Percentiles rank a stretch among this genome's conserved stretches.
These are phyloP conservation scores for Fagopyrum esculentum DNA, from an alignment of 148 eudicot genomes.

Conservation along the genomic window DNA sequence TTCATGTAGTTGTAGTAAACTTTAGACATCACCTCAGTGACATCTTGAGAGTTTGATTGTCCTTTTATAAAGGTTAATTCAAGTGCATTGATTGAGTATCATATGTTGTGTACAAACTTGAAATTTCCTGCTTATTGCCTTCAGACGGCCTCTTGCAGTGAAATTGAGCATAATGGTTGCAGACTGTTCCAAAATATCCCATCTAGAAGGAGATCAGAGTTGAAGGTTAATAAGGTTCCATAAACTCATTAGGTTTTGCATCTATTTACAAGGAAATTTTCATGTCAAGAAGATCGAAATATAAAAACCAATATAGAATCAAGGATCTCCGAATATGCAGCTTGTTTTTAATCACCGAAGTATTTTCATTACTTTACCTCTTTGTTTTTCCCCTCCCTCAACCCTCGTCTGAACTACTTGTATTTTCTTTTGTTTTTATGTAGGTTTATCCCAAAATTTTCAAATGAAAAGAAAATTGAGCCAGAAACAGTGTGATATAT, in stretches of 20 bases:
- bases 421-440: neutral
- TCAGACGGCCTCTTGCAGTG: conserved; percentile 45
- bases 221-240: conserved; percentile 55
- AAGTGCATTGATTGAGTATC: neutral
- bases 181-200: conserved; percentile 69
- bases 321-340: too few relatives aligned
- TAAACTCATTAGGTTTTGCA: neutral
- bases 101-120: neutral
- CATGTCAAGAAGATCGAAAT: neutral
- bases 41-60: neutral
- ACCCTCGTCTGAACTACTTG: neutral
- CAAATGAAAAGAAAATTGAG: neutral
- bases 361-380: neutral
- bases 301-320: neutral
- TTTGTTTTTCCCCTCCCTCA: neutral
- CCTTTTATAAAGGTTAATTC: neutral
- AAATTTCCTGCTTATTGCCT: conserved; percentile 4
- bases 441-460: neutral
- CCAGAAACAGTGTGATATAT: neutral
- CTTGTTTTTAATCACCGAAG: too few relatives aligned
- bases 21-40: neutral
- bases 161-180: conserved; percentile 71
- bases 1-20: neutral
- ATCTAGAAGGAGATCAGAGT: conserved; percentile 73
- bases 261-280: neutral